A percentile compares a stretch with the other conserved stretches of the same genome.
Evolutionary conservation across 768 basidiomycete genomes (phyloP).

Genomic region (Termitomyces sp.): DNA sequence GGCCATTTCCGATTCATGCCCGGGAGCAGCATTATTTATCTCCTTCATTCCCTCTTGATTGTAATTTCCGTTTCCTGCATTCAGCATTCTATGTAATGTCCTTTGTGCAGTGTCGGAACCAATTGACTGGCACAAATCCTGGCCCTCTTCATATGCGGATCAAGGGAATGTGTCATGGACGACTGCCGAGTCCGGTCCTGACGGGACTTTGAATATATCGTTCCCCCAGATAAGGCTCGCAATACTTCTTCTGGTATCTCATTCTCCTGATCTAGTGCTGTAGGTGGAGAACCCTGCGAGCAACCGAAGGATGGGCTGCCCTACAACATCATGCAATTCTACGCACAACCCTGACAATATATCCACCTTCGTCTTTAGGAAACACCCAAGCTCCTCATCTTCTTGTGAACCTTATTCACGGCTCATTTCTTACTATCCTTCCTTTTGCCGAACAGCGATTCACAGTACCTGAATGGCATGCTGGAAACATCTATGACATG

Average conservation of each 20-base stretch:
- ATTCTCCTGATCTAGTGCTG: not conserved
- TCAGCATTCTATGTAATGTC: constrained; percentile 4
- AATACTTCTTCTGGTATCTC: not conserved
- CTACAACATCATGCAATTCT: constrained; percentile 77
- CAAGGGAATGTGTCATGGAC: constrained; percentile 58
- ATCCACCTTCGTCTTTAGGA: constrained; percentile 30
- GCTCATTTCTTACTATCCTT: constrained; percentile 70
- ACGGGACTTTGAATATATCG: constrained; percentile 53
- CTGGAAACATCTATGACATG: constrained; percentile 83
- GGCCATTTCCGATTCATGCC: constrained; percentile 81
- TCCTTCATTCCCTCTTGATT: constrained; percentile 65
- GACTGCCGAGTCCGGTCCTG: constrained; percentile 28
- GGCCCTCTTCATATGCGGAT: constrained; percentile 69
- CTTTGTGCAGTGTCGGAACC: constrained; percentile 39
- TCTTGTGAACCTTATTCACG: constrained; percentile 59
- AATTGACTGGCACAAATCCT: constrained; percentile 43
- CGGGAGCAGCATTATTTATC: constrained; percentile 81
- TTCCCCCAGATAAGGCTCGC: constrained; percentile 58
- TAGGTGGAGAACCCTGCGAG: constrained; percentile 70
- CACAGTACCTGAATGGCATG: constrained; percentile 54
- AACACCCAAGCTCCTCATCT: constrained; percentile 35
- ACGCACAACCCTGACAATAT: constrained; percentile 55
- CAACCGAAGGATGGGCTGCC: constrained; percentile 82
- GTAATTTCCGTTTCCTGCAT: constrained; percentile 29
- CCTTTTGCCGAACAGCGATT: constrained; percentile 26